Conservation (phyloP, 139 green algal species). For the Picochlorum costavermella region DNA sequence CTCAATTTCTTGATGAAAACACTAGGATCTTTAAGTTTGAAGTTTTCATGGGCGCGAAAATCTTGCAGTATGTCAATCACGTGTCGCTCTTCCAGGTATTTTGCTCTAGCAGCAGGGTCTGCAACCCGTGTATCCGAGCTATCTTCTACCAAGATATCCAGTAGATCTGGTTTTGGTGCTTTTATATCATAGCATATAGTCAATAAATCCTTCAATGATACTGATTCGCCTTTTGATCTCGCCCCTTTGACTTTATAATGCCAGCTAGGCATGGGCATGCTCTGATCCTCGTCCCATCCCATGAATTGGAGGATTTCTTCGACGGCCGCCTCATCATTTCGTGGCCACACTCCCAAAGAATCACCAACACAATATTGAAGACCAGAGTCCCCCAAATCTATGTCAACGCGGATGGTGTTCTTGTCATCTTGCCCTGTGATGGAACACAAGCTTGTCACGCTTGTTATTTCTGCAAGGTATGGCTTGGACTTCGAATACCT, state of each 20-base stretch:
- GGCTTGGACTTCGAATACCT: slow-evolving; percentile 59
- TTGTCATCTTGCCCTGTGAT: slow-evolving; percentile 48
- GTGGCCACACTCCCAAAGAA: slow-evolving; percentile 72
- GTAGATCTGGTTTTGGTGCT: slow-evolving; percentile 49
- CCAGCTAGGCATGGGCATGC: slow-evolving; percentile 46
- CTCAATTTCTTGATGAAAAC: slow-evolving; percentile 46
- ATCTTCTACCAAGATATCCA: slow-evolving; percentile 30
- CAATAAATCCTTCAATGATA: slow-evolving; percentile 52
- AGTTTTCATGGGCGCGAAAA: slow-evolving; percentile 21
- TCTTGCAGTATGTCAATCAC: slow-evolving; percentile 59
- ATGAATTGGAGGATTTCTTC: slow-evolving; percentile 53
- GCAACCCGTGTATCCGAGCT: neutral
- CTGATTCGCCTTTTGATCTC: neutral
- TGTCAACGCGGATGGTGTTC: slow-evolving; percentile 68
- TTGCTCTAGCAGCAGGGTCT: neutral
- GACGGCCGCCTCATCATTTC: slow-evolving; percentile 56
- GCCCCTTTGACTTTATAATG: slow-evolving; percentile 48
- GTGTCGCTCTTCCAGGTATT: slow-evolving; percentile 10
- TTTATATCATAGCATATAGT: slow-evolving; percentile 70
- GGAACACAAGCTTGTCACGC: slow-evolving; percentile 60
- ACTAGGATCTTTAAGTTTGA: neutral
- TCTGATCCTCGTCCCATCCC: slow-evolving; percentile 19
- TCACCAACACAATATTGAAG: slow-evolving; percentile 72
- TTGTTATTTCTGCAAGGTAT: slow-evolving; percentile 45
- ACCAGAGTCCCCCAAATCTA: slow-evolving; percentile 67